Evolutionary conservation across 2,329 filamentous ascomycete species (phyloP).

Genomic region (Colletotrichum lini): DNA sequence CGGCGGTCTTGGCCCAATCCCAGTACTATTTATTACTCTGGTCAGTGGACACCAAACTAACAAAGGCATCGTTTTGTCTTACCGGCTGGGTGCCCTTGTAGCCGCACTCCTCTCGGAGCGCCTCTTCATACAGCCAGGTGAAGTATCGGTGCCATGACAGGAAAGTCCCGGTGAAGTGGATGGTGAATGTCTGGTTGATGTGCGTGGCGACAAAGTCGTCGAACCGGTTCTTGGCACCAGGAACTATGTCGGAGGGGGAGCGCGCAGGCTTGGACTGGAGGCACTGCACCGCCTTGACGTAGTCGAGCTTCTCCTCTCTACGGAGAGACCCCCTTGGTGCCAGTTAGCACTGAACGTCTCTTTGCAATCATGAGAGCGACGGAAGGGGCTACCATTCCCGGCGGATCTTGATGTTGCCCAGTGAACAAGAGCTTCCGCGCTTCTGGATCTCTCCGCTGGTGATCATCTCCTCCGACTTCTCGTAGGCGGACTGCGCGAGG

Average conservation of each 20-base stretch:
- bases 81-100: conserved; percentile 58
- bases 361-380: too few relatives aligned
- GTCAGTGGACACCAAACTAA: too few relatives aligned
- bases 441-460: conserved; percentile 41
- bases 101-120: conserved; percentile 51
- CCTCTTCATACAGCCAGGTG: conserved; percentile 51
- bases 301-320: conserved; percentile 43
- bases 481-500: conserved; percentile 43
- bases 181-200: conserved; percentile 60
- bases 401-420: conserved; percentile 48
- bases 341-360: neutral
- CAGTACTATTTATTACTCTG: conserved; percentile 54
- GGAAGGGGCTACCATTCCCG: conserved; percentile 49
- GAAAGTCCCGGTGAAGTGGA: conserved; percentile 57
- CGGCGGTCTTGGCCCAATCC: conserved; percentile 60
- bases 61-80: conserved; percentile 14
- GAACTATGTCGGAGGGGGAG: conserved; percentile 51
- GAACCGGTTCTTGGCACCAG: conserved; percentile 61
- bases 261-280: conserved; percentile 55
- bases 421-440: conserved; percentile 45
- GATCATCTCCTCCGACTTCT: conserved; percentile 45
- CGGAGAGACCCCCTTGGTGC: neutral
- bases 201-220: conserved; percentile 67
- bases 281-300: conserved; percentile 62
- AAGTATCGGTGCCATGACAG: conserved; percentile 52